Evolutionary conservation across 768 basidiomycete species (phyloP), one percentile per base, ranked within the genome.

Genomic region (Coprinellus aureogranulatus): DNA sequence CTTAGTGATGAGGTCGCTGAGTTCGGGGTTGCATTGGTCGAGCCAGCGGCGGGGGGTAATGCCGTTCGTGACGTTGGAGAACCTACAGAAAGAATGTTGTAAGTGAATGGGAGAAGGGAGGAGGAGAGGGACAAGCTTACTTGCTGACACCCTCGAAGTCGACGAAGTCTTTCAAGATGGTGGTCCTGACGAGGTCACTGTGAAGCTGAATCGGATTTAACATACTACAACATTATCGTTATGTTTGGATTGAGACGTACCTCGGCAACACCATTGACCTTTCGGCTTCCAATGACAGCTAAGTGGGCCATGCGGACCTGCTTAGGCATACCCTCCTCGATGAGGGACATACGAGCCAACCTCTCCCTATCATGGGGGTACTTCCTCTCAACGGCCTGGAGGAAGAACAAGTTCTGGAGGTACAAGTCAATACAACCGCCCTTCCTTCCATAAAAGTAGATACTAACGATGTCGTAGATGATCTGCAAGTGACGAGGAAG

Each of bases 211-310:
- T 6, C 48, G 40, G 14, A 14, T n/a, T 6, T 34, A 6, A 34
- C 8, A 34, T 14, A 14, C 34, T 34, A 14, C 34, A 34, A 34
- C 34, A 34, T 34, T 34, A n/a, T n/a, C 34, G 34, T 6, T 14
- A 34, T 6, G 34, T 6, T 6, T n/a, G 14, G 34, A 14, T 34
- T 34, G 14, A 34, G 14, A 50, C 67, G 10, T 61, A 88, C 85
- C 77, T 94, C 96, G 10, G 97, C 96, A 14, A 98, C 97, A 66
- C 97, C 96, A 64, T 99, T 99, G 66, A 94, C 90, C 68, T 87
- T 90, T 64, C 87, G 83, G 66, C 88, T 90, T 27, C 86, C 94
- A 59, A 98, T 89, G 70, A 88, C 89, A 18, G 97, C 97, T 25
- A 99, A 77, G 72, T 90, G 87, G 9, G 94, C 92, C 91, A 94